Evolutionary conservation across 2,329 filamentous ascomycete genomes (phyloP).

Genomic region (Trichoderma aggressivum): DNA sequence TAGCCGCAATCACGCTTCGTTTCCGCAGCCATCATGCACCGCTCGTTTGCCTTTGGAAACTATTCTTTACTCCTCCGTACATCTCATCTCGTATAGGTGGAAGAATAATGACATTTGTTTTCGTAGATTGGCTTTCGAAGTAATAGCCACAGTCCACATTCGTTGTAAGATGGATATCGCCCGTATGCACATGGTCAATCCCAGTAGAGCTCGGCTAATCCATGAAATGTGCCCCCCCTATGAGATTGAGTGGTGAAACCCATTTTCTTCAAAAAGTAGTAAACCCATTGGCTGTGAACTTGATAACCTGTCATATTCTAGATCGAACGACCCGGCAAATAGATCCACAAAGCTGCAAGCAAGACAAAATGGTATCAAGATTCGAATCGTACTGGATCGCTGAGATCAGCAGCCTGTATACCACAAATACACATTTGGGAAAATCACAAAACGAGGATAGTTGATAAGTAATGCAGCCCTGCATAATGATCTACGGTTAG

Average conservation of each 20-base stretch:
- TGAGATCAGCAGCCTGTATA: background rate
- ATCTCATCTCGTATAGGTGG: background rate
- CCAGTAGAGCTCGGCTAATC: background rate
- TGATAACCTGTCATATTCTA: background rate
- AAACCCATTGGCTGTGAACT: background rate
- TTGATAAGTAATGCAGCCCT: background rate
- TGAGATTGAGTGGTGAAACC: background rate
- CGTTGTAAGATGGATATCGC: background rate
- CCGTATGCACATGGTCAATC: background rate
- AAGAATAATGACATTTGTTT: background rate
- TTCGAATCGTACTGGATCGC: background rate
- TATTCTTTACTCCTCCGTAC: background rate
- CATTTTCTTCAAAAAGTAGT: background rate
- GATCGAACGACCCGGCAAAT: background rate
- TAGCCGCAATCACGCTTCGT: background rate
- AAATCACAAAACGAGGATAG: background rate
- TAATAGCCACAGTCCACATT: background rate
- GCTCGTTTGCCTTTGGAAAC: background rate
- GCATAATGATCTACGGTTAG: background rate
- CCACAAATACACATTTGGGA: background rate
- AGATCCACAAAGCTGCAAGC: background rate
- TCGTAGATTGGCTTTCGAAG: background rate
- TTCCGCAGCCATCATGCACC: background rate
- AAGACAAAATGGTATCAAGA: background rate
- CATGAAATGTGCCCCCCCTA: background rate